Base-by-base conservation (phyloP, 768 basidiomycete genomes). In the Suillus subaureus region DNA sequence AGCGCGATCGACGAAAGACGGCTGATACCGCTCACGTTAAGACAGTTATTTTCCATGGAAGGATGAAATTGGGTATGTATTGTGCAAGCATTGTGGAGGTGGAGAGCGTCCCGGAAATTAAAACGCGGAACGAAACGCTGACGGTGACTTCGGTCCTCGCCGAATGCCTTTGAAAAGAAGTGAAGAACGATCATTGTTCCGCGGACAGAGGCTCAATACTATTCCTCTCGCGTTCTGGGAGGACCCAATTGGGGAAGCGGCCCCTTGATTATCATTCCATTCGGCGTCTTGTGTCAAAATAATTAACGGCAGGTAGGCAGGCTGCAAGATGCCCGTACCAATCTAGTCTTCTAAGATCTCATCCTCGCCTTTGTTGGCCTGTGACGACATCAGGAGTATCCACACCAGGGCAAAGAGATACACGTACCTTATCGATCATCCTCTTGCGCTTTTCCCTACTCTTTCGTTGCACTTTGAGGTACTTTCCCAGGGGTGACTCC, bases 381-480 rank as follows among this genome's bases (percentile, higher is more conserved):
- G 71, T 64, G 61, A 55, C 56, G 16, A 67, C 21, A 67, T 73
- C 63, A 75, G 69, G 23, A 37, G 67, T 67, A 72, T 47, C 40
- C 51, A 16, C 45, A 51, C 39, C 13, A 7, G 55, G 56, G 37
- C 62, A 49, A 1, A 39, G 45, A 47, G 42, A 21, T 43, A 15
- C 49, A 66, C 76, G 43, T 67, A 90, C 92, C 89, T 94, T 94
- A 73, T 92, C 89, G 54, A 92, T 77, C 54, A 94, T 75, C 69
- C 84, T 84, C 70, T 83, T 83, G 64, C 87, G 83, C 76, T 89
- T 91, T 70, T 92, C 92, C 75, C 95, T 82, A 23, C 87, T 82
- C 82, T 96, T 97, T 70, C 84, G 84, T 78, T 91, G 89, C 61
- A 95, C 84, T 74, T 89, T 89, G 73, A 93, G 82, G 77, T 92